A percentile compares a stretch with the other conserved stretches of the same genome.
phyloP scores from a whole-genome alignment of 192 early-diverging fungal genomes.

The Podochytrium sp. region DNA sequence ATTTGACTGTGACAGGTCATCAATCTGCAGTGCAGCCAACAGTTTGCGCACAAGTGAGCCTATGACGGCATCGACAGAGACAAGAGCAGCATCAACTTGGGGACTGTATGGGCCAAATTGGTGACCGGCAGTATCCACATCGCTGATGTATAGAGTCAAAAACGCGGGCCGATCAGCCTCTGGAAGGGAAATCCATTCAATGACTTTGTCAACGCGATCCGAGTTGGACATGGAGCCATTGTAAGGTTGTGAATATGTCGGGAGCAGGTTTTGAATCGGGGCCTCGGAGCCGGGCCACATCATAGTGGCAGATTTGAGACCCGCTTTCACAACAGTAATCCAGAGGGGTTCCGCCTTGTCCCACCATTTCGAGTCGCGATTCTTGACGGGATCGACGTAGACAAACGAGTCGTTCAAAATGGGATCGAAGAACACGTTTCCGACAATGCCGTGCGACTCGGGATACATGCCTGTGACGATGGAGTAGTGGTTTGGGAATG shows the following conservation, averaged over 20 bases:
- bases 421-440: constrained; percentile 84
- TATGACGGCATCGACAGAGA: constrained; percentile 62
- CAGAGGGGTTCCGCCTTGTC: constrained; percentile 89
- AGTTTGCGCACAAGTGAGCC: constrained; percentile 59
- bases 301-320: constrained; percentile 68
- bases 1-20: constrained; percentile 32
- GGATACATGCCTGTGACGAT: constrained; percentile 91
- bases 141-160: constrained; percentile 77
- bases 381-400: constrained; percentile 69
- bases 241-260: constrained; percentile 72
- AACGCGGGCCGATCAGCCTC: constrained; percentile 74
- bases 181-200: constrained; percentile 81
- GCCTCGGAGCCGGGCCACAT: constrained; percentile 88
- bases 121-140: constrained; percentile 83
- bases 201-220: constrained; percentile 61
- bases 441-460: constrained; percentile 89
- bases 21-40: constrained; percentile 61
- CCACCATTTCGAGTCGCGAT: constrained; percentile 82
- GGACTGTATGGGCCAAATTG: constrained; percentile 66
- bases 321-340: constrained; percentile 81
- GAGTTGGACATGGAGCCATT: constrained; percentile 44
- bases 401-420: constrained; percentile 72
- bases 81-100: constrained; percentile 60
- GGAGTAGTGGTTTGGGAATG: constrained; percentile 94
- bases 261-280: constrained; percentile 49